A percentile compares a stretch with the other conserved stretches of the same genome.
These are phyloP conservation scores for Trichoderma guizhouense DNA, from an alignment of 2,329 filamentous ascomycete genomes.

Conservation along the genomic window DNA sequence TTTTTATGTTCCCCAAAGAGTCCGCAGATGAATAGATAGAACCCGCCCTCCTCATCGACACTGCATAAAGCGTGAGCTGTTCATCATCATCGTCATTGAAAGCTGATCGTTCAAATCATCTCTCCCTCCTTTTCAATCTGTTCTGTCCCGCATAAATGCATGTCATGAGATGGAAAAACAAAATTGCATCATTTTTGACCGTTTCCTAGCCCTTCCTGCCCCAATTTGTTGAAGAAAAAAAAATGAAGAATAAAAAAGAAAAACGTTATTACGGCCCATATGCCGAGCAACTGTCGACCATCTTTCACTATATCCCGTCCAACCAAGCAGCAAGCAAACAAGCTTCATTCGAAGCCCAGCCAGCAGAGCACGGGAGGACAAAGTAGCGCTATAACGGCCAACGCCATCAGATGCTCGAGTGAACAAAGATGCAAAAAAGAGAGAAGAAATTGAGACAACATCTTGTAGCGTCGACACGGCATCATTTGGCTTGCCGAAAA, in stretches of 20 bases:
- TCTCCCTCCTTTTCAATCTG: slow-evolving; percentile 19
- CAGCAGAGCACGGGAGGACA: not conserved
- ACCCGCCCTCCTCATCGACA: not conserved
- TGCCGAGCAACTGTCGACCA: not conserved
- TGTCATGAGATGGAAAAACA: slow-evolving; percentile 6
- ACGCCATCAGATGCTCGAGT: not conserved
- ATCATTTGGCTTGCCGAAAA: not conserved
- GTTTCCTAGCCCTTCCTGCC: not conserved
- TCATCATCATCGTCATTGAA: slow-evolving; percentile 17
- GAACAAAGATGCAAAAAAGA: not conserved
- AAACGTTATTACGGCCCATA: not conserved
- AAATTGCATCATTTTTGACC: slow-evolving; percentile 15
- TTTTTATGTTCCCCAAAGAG: slow-evolving; percentile 10
- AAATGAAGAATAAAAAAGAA: not conserved
- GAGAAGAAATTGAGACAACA: not conserved
- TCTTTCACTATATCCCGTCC: not conserved
- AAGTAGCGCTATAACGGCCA: not conserved
- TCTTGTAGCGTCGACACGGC: not conserved
- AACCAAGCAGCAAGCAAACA: not conserved
- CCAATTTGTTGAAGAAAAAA: not conserved
- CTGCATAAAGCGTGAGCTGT: slow-evolving; percentile 13
- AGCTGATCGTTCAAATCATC: slow-evolving; percentile 18
- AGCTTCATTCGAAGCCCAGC: not conserved
- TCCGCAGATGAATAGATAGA: slow-evolving; percentile 15
- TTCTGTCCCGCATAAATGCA: slow-evolving; percentile 5